Percentiles rank a stretch among this genome's conserved stretches.
phyloP scores from a whole-genome alignment of 208 protist species.

The Endotrypanum monterogeii region DNA sequence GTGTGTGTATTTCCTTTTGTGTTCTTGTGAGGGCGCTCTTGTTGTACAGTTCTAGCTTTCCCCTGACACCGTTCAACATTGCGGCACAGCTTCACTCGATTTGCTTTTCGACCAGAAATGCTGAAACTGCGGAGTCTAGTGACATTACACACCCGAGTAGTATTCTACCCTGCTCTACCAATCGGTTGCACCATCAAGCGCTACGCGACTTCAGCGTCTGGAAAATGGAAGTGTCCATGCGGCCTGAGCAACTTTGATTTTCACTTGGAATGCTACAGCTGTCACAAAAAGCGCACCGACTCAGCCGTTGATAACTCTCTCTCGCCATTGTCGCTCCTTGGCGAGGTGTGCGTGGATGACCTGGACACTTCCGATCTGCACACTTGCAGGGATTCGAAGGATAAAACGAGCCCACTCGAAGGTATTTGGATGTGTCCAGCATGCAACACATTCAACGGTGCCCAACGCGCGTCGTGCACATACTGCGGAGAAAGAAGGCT shows the following conservation, averaged over 20 bases:
- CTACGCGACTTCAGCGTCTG: slow-evolving; percentile 1
- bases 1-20: not conserved
- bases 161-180: not conserved
- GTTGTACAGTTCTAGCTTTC: not conserved
- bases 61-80: not conserved
- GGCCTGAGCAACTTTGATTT: slow-evolving; percentile 77
- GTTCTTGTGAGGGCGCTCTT: not conserved
- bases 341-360: not conserved
- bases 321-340: slow-evolving; percentile 14
- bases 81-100: not conserved
- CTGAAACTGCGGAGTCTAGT: slow-evolving; percentile 1
- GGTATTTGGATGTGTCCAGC: slow-evolving; percentile 23
- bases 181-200: not conserved
- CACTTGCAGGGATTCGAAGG: not conserved
- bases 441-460: slow-evolving; percentile 33
- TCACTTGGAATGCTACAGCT: slow-evolving; percentile 65
- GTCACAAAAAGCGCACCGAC: slow-evolving; percentile 29
- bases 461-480: slow-evolving; percentile 17
- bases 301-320: not conserved
- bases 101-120: not conserved
- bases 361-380: not conserved
- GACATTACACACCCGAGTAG: not conserved
- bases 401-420: not conserved
- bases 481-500: slow-evolving; percentile 10
- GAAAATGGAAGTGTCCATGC: slow-evolving; percentile 66